Percentiles rank a stretch among this genome's conserved stretches.
These are phyloP conservation scores for Thelonectria discophora DNA, from an alignment of 2,329 filamentous ascomycete species.

Conservation along the genomic window DNA sequence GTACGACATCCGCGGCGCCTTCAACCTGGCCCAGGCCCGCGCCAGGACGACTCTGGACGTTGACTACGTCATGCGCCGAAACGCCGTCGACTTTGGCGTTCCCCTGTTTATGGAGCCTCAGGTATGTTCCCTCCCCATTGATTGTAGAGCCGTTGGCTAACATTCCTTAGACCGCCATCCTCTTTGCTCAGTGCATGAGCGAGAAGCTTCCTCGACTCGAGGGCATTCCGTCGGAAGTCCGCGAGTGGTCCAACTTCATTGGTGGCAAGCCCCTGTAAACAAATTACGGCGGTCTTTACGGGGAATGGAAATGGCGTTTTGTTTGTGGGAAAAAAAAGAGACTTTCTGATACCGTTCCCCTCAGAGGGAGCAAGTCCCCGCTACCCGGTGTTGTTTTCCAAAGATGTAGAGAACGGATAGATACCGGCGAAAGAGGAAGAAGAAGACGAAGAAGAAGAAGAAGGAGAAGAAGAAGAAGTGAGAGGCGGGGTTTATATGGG, in stretches of 20 bases:
- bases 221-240: slow-evolving; percentile 90
- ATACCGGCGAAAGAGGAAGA: no score
- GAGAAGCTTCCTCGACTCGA: slow-evolving; percentile 91
- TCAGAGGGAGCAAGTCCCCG: slow-evolving; percentile 19
- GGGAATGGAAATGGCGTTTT: slow-evolving; percentile 35
- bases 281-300: slow-evolving; percentile 11
- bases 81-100: slow-evolving; percentile 97
- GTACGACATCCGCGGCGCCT: slow-evolving; percentile 94
- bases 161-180: slow-evolving; percentile 78
- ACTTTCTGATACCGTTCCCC: slow-evolving; percentile 26
- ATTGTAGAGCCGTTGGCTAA: slow-evolving; percentile 42
- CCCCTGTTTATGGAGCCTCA: slow-evolving; percentile 98
- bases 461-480: neutral
- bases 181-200: slow-evolving; percentile 97
- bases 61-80: slow-evolving; percentile 98
- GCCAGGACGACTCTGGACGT: slow-evolving; percentile 88
- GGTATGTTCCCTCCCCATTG: slow-evolving; percentile 65
- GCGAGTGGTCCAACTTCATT: slow-evolving; percentile 95
- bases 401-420: slow-evolving; percentile 8
- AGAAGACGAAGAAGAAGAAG: no score
- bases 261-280: slow-evolving; percentile 81
- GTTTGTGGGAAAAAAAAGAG: slow-evolving; percentile 30
- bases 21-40: slow-evolving; percentile 88
- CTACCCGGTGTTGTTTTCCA: slow-evolving; percentile 18
- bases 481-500: slow-evolving; percentile 14